These are phyloP conservation scores for Endotrypanum monterogeii DNA, from an alignment of 208 protist genomes.

Conservation along the genomic window DNA sequence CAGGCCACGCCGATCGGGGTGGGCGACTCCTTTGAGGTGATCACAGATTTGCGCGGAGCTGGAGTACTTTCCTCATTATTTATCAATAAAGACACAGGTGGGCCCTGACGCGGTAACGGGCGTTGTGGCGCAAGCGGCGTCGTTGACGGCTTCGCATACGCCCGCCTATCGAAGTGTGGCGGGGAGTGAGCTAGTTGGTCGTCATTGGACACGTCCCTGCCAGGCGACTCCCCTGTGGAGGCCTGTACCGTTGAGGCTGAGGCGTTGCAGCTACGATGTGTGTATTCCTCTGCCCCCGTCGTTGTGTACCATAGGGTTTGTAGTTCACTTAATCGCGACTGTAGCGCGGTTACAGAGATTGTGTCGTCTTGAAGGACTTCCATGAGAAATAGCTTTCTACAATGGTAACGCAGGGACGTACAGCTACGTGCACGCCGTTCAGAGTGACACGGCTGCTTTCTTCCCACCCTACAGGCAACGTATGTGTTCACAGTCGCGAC, in stretches of 20 bases:
- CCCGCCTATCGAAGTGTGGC: background rate
- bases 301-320: constrained; percentile 2
- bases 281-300: background rate
- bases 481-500: background rate
- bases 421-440: background rate
- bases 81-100: background rate
- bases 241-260: background rate
- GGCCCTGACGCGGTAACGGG: background rate
- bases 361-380: constrained; percentile 1
- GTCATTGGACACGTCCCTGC: background rate
- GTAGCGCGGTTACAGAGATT: background rate
- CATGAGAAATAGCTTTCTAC: background rate
- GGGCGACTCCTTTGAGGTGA: background rate
- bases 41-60: background rate
- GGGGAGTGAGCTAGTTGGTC: background rate
- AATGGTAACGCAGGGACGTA: background rate
- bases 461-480: background rate
- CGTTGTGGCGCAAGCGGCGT: background rate
- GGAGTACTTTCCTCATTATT: background rate
- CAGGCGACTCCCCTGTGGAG: background rate
- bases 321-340: constrained; percentile 5
- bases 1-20: background rate
- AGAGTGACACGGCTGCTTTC: background rate
- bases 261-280: background rate
- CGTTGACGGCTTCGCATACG: constrained; percentile 2